A percentile compares a stretch with the other conserved stretches of the same genome.
phyloP scores from a whole-genome alignment of 192 early-diverging fungal genomes.

The Linnemannia zychae region DNA sequence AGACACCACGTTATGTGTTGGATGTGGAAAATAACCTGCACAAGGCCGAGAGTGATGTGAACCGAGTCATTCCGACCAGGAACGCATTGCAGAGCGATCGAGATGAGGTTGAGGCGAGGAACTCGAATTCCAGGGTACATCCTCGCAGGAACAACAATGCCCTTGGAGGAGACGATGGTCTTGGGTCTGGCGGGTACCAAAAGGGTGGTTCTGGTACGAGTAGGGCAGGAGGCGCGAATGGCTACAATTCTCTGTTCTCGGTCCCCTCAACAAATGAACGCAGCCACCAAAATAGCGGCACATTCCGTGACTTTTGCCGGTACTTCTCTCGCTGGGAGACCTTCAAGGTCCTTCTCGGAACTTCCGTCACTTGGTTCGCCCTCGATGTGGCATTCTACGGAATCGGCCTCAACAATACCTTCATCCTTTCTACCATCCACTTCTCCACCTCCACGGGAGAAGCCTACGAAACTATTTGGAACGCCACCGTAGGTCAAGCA shows the following conservation, averaged over 20 bases:
- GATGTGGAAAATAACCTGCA: conserved; percentile 54
- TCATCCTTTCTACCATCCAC: conserved; percentile 32
- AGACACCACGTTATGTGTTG: conserved; percentile 86
- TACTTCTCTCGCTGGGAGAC: conserved; percentile 81
- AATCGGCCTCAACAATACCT: conserved; percentile 55
- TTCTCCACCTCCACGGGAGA: conserved; percentile 5
- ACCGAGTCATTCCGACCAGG: conserved; percentile 27
- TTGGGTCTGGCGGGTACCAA: background rate
- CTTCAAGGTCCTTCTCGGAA: conserved; percentile 77
- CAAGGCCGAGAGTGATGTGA: conserved; percentile 49
- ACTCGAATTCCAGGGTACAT: conserved; percentile 1
- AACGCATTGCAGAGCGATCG: conserved; percentile 34
- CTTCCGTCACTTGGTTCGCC: conserved; percentile 75
- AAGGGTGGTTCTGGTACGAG: background rate
- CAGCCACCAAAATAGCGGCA: background rate
- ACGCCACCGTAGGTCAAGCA: conserved; percentile 35
- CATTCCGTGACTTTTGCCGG: conserved; percentile 18
- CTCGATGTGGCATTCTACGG: conserved; percentile 70
- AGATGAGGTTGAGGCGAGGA: conserved; percentile 17
- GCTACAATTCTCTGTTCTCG: background rate
- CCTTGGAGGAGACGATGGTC: background rate
- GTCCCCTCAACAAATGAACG: background rate
- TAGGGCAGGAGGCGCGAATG: background rate
- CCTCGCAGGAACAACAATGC: conserved; percentile 25
- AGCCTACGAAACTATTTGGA: conserved; percentile 40